Base-by-base conservation (phyloP, 2,329 filamentous ascomycete species). In the Aspergillus pseudoterreus region DNA sequence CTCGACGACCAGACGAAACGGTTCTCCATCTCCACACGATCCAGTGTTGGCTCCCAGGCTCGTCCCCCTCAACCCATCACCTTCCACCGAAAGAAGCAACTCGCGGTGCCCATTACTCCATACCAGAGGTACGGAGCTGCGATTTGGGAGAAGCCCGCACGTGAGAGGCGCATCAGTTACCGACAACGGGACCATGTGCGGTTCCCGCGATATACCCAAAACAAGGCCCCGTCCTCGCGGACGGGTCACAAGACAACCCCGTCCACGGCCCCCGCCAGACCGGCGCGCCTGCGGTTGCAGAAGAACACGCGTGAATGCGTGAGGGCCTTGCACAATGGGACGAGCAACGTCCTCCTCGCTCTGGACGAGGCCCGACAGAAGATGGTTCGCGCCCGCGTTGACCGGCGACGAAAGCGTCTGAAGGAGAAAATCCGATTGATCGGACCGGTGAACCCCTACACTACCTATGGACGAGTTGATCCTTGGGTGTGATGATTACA, bases 351-450 rank as follows among this genome's bases (percentile, higher is more conserved):
- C 8, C 53, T 64, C 1, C 50, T 57, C 4, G 69, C 63, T 8
- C 57, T 72, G 14, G 65, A 66, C 22, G 66, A 59, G 2, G 69
- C 69, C 3, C 66, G 64, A 53, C 66, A 64, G 53, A 72, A 62
- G 54, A 61, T 73, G 41, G 61, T 56, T 12, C 62, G 64, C 38
- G 59, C 64, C 11, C 63, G 66, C 21, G 65, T 69, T 12, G 67
- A 74, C 47, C 68, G 67, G 27, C 60, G 70, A 21, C 63, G 68
- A 32, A 65, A 64, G 47, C 62, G 65, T 45, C 49, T 75, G 48
- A 75, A 75, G 58, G 63, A 70, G 17, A 68, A 70, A 45, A 75
- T 75, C 43, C 69, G 65, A 43, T 24, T 75, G 21, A 61, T 75
- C 30, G 71, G 72, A 4, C 70, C 70, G 11, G 63, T 68, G 6